Evolutionary conservation across 441 rosid species (phyloP).

Genomic region (Adansonia madagascariensis): DNA sequence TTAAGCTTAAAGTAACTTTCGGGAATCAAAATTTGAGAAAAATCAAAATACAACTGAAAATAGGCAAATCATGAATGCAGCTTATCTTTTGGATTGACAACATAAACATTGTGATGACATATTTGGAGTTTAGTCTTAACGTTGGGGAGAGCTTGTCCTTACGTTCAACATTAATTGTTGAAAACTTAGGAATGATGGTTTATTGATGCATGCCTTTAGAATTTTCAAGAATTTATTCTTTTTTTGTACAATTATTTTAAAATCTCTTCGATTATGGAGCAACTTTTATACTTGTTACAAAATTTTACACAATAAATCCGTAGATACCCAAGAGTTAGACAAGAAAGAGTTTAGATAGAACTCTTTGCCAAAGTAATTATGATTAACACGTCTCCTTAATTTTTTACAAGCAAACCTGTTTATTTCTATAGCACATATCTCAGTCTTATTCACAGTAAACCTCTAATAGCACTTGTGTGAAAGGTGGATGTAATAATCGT

Average conservation of each 20-base stretch:
- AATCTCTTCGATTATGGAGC: too few relatives aligned
- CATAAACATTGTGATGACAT: neutral
- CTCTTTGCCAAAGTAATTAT: too few relatives aligned
- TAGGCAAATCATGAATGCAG: neutral
- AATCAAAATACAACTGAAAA: constrained; percentile 3
- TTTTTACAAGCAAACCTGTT: neutral
- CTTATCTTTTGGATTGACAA: neutral
- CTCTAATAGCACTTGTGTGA: neutral
- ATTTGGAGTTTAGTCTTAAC: constrained; percentile 4
- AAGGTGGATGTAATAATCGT: neutral
- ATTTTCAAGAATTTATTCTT: neutral
- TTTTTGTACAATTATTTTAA: too few relatives aligned
- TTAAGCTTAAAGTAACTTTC: neutral
- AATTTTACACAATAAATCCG: too few relatives aligned
- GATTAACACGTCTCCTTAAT: too few relatives aligned
- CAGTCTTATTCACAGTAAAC: neutral
- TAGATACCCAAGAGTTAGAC: too few relatives aligned
- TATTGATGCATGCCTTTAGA: neutral
- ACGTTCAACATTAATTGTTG: neutral
- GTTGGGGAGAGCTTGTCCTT: neutral
- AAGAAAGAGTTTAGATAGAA: too few relatives aligned
- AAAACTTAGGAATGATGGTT: neutral
- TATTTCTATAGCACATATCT: neutral
- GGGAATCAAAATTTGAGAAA: neutral
- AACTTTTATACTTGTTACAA: too few relatives aligned